Conservation (phyloP, 768 basidiomycete genomes). For the Rhizopogon vinicolor region DNA sequence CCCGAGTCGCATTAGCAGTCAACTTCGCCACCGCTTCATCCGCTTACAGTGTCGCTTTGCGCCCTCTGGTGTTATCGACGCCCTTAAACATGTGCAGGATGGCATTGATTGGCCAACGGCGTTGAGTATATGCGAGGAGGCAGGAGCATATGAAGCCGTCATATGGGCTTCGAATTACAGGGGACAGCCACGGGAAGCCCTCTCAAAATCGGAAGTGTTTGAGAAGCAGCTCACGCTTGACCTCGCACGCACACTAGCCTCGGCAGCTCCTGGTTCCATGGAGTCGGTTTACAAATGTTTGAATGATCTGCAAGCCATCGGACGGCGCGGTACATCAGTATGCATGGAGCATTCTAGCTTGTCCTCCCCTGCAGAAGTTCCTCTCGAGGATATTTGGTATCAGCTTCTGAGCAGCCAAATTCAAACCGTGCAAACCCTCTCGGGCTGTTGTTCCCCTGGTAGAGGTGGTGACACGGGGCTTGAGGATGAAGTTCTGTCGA, state of each 20-base stretch:
- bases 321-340: conserved; percentile 56
- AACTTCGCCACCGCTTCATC: conserved; percentile 61
- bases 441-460: conserved; percentile 33
- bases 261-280: conserved; percentile 8
- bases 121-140: conserved; percentile 60
- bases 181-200: conserved; percentile 59
- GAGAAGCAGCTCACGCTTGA: conserved; percentile 45
- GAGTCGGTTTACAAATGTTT: conserved; percentile 32
- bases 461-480: conserved; percentile 12
- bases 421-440: conserved; percentile 67
- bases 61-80: conserved; percentile 56
- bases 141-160: conserved; percentile 66
- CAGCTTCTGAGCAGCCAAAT: conserved; percentile 80
- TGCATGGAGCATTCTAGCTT: conserved; percentile 64
- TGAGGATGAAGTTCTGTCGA: conserved; percentile 36
- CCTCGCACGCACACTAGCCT: conserved; percentile 36
- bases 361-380: conserved; percentile 33
- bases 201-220: conserved; percentile 60
- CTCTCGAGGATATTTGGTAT: conserved; percentile 88
- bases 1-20: conserved; percentile 41
- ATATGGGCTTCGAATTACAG: conserved; percentile 74
- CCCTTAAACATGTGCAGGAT: conserved; percentile 48
- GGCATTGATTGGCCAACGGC: conserved; percentile 54
- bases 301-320: conserved; percentile 52
- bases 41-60: conserved; percentile 70